Evolutionary conservation across 441 rosid species (phyloP), one percentile per base, ranked within the genome.

Genomic region (Pelargonium hybrid): DNA sequence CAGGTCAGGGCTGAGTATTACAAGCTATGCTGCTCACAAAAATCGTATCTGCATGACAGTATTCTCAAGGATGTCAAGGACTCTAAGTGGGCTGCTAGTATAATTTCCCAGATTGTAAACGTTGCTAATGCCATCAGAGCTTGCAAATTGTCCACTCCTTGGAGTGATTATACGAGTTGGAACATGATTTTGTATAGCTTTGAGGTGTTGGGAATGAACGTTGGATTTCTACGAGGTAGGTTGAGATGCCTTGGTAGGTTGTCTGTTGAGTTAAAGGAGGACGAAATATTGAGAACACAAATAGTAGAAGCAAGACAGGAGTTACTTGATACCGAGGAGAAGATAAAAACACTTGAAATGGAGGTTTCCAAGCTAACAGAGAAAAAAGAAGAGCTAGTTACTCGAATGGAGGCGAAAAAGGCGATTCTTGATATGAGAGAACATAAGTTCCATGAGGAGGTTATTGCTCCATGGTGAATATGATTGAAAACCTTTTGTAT

Each of bases 161-260:
- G 6, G 23, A 29, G 15, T 18, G 68, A 62, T n/a, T 64, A 62
- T 0, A 17, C 45, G 7, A 52, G 26, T 20, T 64, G 68, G 68
- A 5, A 6, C 37, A 20, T 39, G 26, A 59, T 47, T 23, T n/a
- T 71, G 20, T 62, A 43, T 31, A 67, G 43, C 5, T 43, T 71
- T 47, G 68, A 71, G 47, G 59, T 31, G 10, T 39, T 63, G 68
- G 74, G 74, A 1, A 71, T 71, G 68, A 65, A 71, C 15, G 74
- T 71, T 65, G 61, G 68, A 23, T 71, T 71, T 29, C 9, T 71
- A 31, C 20, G 34, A 3, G 20, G 18, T 13, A 52, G 68, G 61
- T 41, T 71, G 15, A 31, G 29, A 21, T 15, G 18, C 25, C 68
- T 71, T 14, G 43, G 29, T 23, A 34, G 15, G n/a, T 47, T 9